Evolutionary conservation across 805 yeast genomes (phyloP).

Genomic region (Yarrowia keelungensis): DNA sequence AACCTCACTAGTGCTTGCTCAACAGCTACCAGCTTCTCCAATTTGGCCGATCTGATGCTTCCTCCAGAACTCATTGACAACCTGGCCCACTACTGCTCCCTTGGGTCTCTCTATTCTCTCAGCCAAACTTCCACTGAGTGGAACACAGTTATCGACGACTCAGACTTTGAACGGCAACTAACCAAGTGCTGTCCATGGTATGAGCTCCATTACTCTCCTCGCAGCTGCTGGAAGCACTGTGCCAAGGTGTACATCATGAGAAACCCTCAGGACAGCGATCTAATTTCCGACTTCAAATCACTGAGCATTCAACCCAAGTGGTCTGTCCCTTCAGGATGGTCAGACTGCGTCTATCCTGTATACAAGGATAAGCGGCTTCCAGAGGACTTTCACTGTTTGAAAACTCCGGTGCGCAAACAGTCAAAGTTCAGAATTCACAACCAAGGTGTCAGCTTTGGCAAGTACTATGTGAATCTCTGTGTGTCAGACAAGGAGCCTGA

Average conservation of each 20-base stretch:
- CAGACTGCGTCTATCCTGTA: slow-evolving; percentile 9
- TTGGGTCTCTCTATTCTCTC: slow-evolving; percentile 10
- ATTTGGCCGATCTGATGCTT: neutral
- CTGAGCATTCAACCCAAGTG: slow-evolving; percentile 16
- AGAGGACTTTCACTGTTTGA: slow-evolving; percentile 1
- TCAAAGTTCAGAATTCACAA: slow-evolving; percentile 6
- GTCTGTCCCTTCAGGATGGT: slow-evolving; percentile 6
- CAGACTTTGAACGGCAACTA: slow-evolving; percentile 2
- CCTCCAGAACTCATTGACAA: slow-evolving; percentile 26
- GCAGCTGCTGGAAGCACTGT: slow-evolving; percentile 15
- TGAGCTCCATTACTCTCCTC: slow-evolving; percentile 2
- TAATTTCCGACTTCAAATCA: slow-evolving; percentile 1
- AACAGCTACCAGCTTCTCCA: too few relatives aligned
- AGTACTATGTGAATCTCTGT: slow-evolving; percentile 17
- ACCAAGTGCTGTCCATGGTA: slow-evolving; percentile 14
- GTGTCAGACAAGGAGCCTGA: neutral
- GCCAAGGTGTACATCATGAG: slow-evolving; percentile 2
- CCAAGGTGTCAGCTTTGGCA: slow-evolving; percentile 22
- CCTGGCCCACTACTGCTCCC: slow-evolving; percentile 16
- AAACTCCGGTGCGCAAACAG: slow-evolving; percentile 5
- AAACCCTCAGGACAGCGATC: neutral
- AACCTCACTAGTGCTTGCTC: neutral
- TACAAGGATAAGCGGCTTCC: slow-evolving; percentile 6
- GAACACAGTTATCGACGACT: slow-evolving; percentile 8
- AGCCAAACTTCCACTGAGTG: slow-evolving; percentile 8